Percentiles rank a stretch among this genome's conserved stretches.
These are phyloP conservation scores for Choiromyces venosus DNA, from an alignment of 495 filamentous ascomycete species.

Conservation along the genomic window DNA sequence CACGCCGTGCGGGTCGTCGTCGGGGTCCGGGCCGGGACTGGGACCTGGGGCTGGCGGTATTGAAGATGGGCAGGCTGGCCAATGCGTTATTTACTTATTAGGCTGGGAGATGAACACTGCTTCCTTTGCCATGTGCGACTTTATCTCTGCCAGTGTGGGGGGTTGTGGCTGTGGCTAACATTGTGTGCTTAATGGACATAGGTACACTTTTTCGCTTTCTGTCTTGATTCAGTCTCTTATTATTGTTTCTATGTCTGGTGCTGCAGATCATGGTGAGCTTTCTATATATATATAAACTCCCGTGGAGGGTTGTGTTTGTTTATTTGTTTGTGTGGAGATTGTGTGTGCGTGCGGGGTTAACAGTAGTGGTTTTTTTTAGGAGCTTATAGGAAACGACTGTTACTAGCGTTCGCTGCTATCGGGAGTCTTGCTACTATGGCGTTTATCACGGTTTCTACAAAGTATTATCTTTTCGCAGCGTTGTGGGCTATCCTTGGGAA, in stretches of 20 bases:
- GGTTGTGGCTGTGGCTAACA: slow-evolving; percentile 9
- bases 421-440: slow-evolving; percentile 81
- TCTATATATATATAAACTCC: slow-evolving; percentile 10
- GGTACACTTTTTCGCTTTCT: slow-evolving; percentile 87
- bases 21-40: slow-evolving; percentile 14
- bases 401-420: slow-evolving; percentile 74
- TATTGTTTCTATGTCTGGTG: slow-evolving; percentile 91
- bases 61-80: slow-evolving; percentile 47
- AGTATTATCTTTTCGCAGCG: slow-evolving; percentile 71
- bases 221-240: slow-evolving; percentile 82
- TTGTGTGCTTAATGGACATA: slow-evolving; percentile 20
- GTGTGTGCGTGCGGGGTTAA: slow-evolving; percentile 1
- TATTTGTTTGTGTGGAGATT: background rate
- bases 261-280: slow-evolving; percentile 81
- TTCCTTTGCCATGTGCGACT: slow-evolving; percentile 74
- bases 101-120: slow-evolving; percentile 89
- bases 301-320: background rate
- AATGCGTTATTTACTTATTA: slow-evolving; percentile 77
- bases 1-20: slow-evolving; percentile 58
- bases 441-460: slow-evolving; percentile 70
- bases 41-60: slow-evolving; percentile 37
- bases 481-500: slow-evolving; percentile 84
- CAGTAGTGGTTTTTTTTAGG: slow-evolving; percentile 21
- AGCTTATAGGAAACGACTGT: slow-evolving; percentile 72
- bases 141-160: slow-evolving; percentile 11